Evolutionary conservation across 2,329 filamentous ascomycete genomes (phyloP).

Genomic region (Sarocladium kiliense): DNA sequence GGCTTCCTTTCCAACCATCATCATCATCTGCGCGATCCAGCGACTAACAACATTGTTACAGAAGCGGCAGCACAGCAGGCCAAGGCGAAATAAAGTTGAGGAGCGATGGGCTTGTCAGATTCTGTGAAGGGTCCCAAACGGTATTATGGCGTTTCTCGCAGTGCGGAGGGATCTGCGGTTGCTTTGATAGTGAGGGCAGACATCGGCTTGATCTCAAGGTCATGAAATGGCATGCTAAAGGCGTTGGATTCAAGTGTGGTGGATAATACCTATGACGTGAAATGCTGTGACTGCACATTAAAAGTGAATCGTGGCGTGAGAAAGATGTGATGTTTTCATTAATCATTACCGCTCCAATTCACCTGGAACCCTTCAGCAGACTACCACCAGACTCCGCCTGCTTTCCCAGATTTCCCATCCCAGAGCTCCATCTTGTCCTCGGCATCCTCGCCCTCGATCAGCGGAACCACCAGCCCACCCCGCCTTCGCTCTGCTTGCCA

Average conservation of each 20-base stretch:
- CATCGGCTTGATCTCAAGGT: neutral
- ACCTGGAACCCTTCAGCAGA: neutral
- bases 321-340: neutral
- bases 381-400: constrained; percentile 36
- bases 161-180: neutral
- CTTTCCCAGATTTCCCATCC: constrained; percentile 32
- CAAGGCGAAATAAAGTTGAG: constrained; percentile 43
- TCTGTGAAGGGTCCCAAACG: neutral
- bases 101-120: neutral
- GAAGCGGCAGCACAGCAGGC: constrained; percentile 54
- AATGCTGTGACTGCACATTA: no score
- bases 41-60: constrained; percentile 19
- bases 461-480: constrained; percentile 45
- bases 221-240: neutral
- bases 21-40: neutral
- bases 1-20: constrained; percentile 14
- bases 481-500: constrained; percentile 55
- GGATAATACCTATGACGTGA: no score
- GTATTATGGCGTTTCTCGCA: neutral
- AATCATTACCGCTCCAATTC: neutral
- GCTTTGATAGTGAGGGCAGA: neutral
- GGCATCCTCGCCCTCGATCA: constrained; percentile 34
- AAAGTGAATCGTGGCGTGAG: no score
- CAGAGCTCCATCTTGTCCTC: constrained; percentile 27
- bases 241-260: no score